Base-by-base conservation (phyloP, 352 stramenopile genomes). In the Plasmopara halstedii region DNA sequence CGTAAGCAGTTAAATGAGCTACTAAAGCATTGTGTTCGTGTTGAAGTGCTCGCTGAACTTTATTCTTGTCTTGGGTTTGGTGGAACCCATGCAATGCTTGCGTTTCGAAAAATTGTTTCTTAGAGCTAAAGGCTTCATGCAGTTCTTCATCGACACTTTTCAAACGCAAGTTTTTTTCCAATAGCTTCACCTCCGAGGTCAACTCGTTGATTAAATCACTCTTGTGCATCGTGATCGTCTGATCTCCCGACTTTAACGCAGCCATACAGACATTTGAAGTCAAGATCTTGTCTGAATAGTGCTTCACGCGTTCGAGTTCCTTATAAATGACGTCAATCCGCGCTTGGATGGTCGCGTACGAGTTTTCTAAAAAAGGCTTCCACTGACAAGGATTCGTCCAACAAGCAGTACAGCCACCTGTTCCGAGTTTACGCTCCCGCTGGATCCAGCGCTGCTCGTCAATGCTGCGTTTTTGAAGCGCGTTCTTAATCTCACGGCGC, bases 61-160 rank as follows among this genome's bases (percentile, higher is more conserved):
- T 89, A 40, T 72, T 66, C 26, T 64, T 73, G 27, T 81, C 88
- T 46, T 97, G 75, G 13, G 91, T 83, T 26, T 95, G 89, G 2
- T 66, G 53, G 36, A 95, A 98, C 1, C 85, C 89, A 46, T 98
- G 93, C 0, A 98, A 61, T 23, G 87, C 85, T 39, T 81, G 53
- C 9, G 93, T 96, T 56, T 95, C 82, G 26, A 97, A 93, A 44
- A 78, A 91, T 18, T 78, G 63, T 39, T 83, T 76, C 19, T 65
- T 85, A 13, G 68, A 80, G 10, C 69, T 63, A 53, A 94, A 97
- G 11, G 84, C 93, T 29, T 77, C 64, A 50, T 98, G 93, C n/a
- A 98, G 80, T 44, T 98, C 93, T 15, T 73, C 58, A 48, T 98
- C 93, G n/a, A 98, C 73, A 1, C 53, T 70, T 4, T 79, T 76